phyloP scores from a whole-genome alignment of 2,329 filamentous ascomycete genomes.

The Fusarium drepaniforme region DNA sequence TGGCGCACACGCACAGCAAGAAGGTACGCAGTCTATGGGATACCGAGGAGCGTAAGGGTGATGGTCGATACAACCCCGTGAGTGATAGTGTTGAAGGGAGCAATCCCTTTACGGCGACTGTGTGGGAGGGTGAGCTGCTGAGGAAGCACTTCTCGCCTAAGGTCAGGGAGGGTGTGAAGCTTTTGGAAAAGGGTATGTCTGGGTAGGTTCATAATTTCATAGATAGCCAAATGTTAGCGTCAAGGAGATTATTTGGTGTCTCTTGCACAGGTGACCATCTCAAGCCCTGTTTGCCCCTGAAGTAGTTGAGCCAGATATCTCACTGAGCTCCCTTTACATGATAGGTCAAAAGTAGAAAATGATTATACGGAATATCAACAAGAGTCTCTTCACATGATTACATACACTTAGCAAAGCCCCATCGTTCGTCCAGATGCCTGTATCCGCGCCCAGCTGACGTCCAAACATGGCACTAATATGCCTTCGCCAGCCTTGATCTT shows the following conservation, averaged over 20 bases:
- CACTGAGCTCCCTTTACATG: background rate
- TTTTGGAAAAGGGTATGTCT: conserved; percentile 75
- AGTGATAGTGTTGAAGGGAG: conserved; percentile 82
- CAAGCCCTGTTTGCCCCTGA: background rate
- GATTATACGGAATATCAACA: background rate
- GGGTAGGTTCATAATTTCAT: conserved; percentile 37
- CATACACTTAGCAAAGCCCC: conserved; percentile 2
- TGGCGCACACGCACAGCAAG: conserved; percentile 83
- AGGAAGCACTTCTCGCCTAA: conserved; percentile 88
- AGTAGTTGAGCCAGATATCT: background rate
- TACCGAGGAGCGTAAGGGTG: conserved; percentile 92
- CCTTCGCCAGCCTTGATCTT: background rate
- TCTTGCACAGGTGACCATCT: background rate
- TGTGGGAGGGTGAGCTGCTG: conserved; percentile 94
- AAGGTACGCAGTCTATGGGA: conserved; percentile 92
- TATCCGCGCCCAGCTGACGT: background rate
- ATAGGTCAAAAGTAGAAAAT: background rate
- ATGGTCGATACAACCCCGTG: conserved; percentile 84
- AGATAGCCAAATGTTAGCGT: background rate
- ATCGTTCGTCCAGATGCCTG: background rate
- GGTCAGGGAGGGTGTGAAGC: conserved; percentile 80
- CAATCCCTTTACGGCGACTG: conserved; percentile 89
- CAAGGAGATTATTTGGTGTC: background rate
- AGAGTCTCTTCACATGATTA: conserved; percentile 4
- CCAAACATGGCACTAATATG: background rate